Percentiles rank a stretch among this genome's conserved stretches.
Conservation (phyloP, 23 red algal genomes). For the Chondrus crispus region DNA sequence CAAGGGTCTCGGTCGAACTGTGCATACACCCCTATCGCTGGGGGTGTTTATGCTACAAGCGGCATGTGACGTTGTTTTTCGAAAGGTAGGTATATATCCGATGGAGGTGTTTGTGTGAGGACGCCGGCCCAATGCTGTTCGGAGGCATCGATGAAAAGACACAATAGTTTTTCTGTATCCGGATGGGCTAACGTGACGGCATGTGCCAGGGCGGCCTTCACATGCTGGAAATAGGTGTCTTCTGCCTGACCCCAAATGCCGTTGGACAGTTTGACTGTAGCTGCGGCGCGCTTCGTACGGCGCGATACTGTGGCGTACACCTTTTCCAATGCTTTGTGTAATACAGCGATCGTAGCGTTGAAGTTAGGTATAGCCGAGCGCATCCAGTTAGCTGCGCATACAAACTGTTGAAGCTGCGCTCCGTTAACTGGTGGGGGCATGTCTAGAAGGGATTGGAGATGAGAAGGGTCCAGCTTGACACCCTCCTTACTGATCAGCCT, state of each 20-base stretch:
- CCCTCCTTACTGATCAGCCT: neutral
- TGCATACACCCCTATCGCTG: too few relatives aligned
- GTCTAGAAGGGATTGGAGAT: neutral
- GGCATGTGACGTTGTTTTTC: neutral
- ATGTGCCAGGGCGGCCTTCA: neutral
- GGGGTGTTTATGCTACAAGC: too few relatives aligned
- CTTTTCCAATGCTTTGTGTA: neutral
- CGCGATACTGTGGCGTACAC: neutral
- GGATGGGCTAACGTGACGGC: neutral
- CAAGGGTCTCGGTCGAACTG: too few relatives aligned
- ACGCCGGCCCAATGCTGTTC: neutral
- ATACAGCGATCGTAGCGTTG: neutral
- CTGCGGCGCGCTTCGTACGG: neutral
- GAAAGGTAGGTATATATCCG: neutral
- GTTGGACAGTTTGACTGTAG: neutral
- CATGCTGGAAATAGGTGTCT: neutral
- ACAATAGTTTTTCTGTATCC: neutral
- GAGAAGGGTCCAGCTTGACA: neutral
- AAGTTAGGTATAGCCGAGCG: neutral
- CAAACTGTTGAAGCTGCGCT: neutral
- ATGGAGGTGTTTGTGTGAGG: neutral
- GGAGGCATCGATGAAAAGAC: slow-evolving; percentile 19
- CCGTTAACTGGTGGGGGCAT: neutral
- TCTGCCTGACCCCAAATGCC: neutral
- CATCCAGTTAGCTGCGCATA: neutral